Conservation (phyloP, 371 early-diverging fungal species). For the Lichtheimia ornata region DNA sequence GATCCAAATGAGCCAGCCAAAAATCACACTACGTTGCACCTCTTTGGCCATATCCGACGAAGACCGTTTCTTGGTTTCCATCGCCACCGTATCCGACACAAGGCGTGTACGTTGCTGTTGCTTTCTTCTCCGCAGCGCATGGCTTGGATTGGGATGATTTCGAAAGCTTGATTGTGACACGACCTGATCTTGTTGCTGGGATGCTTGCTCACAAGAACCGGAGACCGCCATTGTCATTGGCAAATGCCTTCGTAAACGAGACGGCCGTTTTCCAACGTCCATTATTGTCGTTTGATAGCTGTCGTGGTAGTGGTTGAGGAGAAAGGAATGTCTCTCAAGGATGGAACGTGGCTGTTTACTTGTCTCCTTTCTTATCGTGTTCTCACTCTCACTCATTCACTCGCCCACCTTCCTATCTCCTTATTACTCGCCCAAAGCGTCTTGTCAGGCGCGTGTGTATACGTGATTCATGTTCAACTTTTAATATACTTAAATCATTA, state of each 20-base stretch:
- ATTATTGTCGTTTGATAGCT: not conserved
- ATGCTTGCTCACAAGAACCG: not conserved
- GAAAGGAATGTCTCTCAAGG: too few relatives aligned
- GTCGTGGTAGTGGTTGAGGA: too few relatives aligned
- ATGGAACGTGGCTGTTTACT: too few relatives aligned
- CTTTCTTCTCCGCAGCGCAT: conserved; percentile 4
- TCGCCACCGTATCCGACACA: not conserved
- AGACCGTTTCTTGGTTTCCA: not conserved
- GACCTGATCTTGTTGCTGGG: not conserved
- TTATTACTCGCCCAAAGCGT: too few relatives aligned
- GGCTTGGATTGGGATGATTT: not conserved
- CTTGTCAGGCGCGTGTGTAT: too few relatives aligned
- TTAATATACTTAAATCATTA: too few relatives aligned
- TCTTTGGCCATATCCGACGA: not conserved
- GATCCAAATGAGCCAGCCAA: conserved; percentile 7
- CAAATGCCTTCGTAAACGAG: conserved; percentile 8
- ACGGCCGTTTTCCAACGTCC: conserved; percentile 11
- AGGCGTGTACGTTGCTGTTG: not conserved
- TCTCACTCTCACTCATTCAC: too few relatives aligned
- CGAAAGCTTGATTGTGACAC: conserved; percentile 8
- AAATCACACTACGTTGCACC: not conserved
- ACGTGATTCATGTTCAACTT: too few relatives aligned
- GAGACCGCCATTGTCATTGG: conserved; percentile 2
- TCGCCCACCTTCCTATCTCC: too few relatives aligned
- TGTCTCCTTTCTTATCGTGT: too few relatives aligned